These are phyloP conservation scores for Sherardia arvensis DNA, from an alignment of 257 asterid species.

Conservation along the genomic window DNA sequence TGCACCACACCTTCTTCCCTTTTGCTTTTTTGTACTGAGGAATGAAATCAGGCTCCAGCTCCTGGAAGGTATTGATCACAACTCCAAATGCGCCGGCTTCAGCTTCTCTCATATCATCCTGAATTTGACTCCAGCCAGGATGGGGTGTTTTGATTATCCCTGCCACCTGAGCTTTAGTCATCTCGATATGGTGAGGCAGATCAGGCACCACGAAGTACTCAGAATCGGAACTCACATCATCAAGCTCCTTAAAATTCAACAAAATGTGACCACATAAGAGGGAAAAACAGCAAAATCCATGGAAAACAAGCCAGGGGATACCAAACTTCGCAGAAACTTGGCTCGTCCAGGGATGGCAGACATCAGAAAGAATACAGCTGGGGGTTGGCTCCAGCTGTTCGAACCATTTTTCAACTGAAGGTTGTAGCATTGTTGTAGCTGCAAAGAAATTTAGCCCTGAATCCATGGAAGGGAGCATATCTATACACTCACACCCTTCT, in stretches of 20 bases:
- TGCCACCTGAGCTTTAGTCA: conserved; percentile 37
- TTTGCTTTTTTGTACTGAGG: conserved; percentile 9
- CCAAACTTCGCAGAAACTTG: conserved; percentile 21
- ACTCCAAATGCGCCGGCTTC: conserved; percentile 35
- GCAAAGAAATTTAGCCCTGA: conserved; percentile 18
- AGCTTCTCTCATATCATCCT: conserved; percentile 9
- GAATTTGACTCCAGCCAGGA: conserved; percentile 12
- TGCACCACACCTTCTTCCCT: conserved; percentile 29
- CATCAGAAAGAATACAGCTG: conserved; percentile 37
- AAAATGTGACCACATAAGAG: conserved; percentile 17
- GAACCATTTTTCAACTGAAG: conserved; percentile 19
- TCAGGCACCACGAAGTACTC: conserved; percentile 43
- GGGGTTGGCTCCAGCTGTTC: conserved; percentile 25
- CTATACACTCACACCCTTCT: conserved; percentile 39
- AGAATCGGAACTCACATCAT: conserved; percentile 17
- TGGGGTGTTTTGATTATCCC: neutral
- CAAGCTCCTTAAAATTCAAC: conserved; percentile 8
- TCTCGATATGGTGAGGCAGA: conserved; percentile 34
- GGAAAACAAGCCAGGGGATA: conserved; percentile 41
- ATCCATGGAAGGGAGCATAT: conserved; percentile 25
- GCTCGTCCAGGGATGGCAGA: conserved; percentile 38
- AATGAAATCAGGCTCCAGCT: conserved; percentile 34
- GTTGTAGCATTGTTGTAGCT: conserved; percentile 27
- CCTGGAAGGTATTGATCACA: conserved; percentile 33
- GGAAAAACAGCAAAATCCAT: conserved; percentile 50